phyloP scores from a whole-genome alignment of 805 yeast species.

The Nakazawaea molendinolei region DNA sequence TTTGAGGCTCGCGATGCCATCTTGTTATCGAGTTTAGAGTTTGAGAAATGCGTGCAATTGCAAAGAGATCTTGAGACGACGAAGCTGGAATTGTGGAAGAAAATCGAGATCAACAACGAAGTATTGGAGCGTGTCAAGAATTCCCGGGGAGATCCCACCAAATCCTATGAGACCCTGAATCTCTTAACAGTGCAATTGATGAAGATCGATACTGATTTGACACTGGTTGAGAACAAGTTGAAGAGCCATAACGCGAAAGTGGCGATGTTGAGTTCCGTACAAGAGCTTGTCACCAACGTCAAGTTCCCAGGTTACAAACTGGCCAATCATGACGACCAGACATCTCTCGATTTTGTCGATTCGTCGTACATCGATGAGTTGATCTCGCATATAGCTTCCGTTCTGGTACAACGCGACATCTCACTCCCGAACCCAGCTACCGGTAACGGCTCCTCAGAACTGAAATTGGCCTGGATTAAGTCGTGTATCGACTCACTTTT shows the following conservation, averaged over 20 bases:
- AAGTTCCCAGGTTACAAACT: background rate
- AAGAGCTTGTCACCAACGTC: conserved; percentile 1
- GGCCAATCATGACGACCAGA: background rate
- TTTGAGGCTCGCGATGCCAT: background rate
- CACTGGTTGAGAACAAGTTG: background rate
- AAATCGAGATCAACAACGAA: conserved; percentile 1
- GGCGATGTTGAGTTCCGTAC: conserved; percentile 3
- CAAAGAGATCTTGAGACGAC: background rate
- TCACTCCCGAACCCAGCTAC: conserved; percentile 25
- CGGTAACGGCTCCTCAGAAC: background rate
- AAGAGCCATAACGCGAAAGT: conserved; percentile 1
- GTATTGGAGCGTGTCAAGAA: no score
- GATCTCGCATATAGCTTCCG: conserved; percentile 38
- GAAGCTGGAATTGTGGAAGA: background rate
- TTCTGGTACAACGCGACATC: conserved; percentile 36
- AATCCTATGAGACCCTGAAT: no score
- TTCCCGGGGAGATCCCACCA: no score
- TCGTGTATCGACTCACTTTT: conserved; percentile 32
- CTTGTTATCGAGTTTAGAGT: conserved; percentile 2
- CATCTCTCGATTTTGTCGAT: conserved; percentile 3
- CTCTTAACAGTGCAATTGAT: background rate
- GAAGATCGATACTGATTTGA: background rate
- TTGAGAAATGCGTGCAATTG: background rate
- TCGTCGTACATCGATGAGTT: conserved; percentile 30
- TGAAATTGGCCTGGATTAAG: conserved; percentile 26